A percentile compares a stretch with the other conserved stretches of the same genome.
Evolutionary conservation across 495 filamentous ascomycete genomes (phyloP).

Genomic region (Tetracladium setigerum): DNA sequence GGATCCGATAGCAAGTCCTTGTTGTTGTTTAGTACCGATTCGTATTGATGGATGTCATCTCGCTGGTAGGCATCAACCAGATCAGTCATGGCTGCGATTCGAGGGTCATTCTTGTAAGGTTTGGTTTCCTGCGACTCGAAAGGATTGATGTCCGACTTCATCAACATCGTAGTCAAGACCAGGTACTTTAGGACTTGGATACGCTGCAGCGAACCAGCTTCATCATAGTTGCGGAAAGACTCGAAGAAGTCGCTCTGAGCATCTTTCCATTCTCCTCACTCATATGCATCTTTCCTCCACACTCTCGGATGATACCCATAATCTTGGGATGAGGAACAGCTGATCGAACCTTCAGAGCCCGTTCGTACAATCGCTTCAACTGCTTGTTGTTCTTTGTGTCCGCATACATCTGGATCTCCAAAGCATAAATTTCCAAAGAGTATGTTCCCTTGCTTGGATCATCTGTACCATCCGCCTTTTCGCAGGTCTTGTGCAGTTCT

Average conservation of each 20-base stretch:
- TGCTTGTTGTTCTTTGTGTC: constrained; percentile 97
- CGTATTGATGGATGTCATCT: constrained; percentile 89
- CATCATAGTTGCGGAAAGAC: constrained; percentile 97
- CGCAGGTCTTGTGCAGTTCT: constrained; percentile 84
- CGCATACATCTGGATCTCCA: constrained; percentile 98
- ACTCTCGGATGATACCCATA: constrained; percentile 98
- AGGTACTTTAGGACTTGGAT: constrained; percentile 98
- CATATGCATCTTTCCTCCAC: constrained; percentile 99
- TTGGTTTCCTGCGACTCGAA: constrained; percentile 99
- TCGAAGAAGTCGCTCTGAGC: constrained; percentile 98
- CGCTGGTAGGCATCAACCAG: constrained; percentile 94
- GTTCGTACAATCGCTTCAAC: constrained; percentile 85
- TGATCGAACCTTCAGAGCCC: constrained; percentile 81
- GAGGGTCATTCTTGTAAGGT: constrained; percentile 90
- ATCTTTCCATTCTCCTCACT: constrained; percentile 99
- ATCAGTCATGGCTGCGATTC: constrained; percentile 94
- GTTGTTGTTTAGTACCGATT: constrained; percentile 78
- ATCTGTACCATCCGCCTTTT: constrained; percentile 80
- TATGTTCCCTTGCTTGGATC: constrained; percentile 97
- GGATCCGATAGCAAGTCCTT: constrained; percentile 84
- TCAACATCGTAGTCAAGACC: constrained; percentile 93
- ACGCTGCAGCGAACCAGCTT: constrained; percentile 89
- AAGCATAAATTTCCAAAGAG: constrained; percentile 86
- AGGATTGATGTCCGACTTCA: constrained; percentile 98
- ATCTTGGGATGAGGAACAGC: constrained; percentile 97